A percentile compares a stretch with the other conserved stretches of the same genome.
phyloP scores from a whole-genome alignment of 2,329 filamentous ascomycete species.

The Madurella fahalii region DNA sequence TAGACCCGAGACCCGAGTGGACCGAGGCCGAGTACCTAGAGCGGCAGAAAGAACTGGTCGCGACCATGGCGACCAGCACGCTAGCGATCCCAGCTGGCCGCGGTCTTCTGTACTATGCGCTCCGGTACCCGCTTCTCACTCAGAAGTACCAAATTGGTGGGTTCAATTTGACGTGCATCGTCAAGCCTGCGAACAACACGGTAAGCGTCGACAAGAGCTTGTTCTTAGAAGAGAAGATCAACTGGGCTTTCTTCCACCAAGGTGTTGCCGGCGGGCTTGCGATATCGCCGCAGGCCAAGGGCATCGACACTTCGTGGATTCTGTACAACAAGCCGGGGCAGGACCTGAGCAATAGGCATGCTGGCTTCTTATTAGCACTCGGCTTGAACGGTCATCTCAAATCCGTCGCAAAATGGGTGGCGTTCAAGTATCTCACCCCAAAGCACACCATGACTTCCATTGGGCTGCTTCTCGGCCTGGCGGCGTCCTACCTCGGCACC shows the following conservation, averaged over 20 bases:
- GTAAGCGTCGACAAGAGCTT: conserved; percentile 85
- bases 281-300: conserved; percentile 83
- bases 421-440: conserved; percentile 97
- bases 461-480: conserved; percentile 84
- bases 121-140: conserved; percentile 82
- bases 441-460: conserved; percentile 99
- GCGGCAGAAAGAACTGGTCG: conserved; percentile 85
- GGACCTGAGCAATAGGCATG: conserved; percentile 93
- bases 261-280: conserved; percentile 89
- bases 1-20: conserved; percentile 71
- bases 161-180: conserved; percentile 86
- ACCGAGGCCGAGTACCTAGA: conserved; percentile 84
- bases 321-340: conserved; percentile 88
- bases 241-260: conserved; percentile 98
- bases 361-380: conserved; percentile 84
- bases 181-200: conserved; percentile 87
- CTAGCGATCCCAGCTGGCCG: conserved; percentile 84
- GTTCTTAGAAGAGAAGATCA: conserved; percentile 93
- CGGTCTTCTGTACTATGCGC: conserved; percentile 81
- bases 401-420: conserved; percentile 92
- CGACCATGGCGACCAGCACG: conserved; percentile 80
- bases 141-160: conserved; percentile 87
- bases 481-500: conserved; percentile 89
- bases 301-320: conserved; percentile 98
- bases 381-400: conserved; percentile 95